Percentiles rank a stretch among this genome's conserved stretches.
Evolutionary conservation across 768 basidiomycete species (phyloP).

Genomic region (Dioszegia aurantiaca): DNA sequence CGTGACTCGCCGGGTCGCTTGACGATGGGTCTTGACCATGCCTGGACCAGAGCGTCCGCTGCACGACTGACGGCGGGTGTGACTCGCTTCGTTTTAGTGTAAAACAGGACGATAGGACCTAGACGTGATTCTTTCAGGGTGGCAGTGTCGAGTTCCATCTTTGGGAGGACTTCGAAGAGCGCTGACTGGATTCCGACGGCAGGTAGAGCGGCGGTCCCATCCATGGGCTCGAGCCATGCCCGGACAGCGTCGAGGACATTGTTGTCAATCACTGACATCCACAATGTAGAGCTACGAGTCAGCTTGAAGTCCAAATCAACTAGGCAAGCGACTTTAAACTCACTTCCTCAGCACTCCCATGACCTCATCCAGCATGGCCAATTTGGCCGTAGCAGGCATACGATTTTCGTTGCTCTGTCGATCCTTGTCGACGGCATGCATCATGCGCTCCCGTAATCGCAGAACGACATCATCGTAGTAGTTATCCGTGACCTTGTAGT

Average conservation of each 20-base stretch:
- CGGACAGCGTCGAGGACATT: slow-evolving; percentile 77
- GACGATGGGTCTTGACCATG: slow-evolving; percentile 50
- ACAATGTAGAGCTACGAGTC: slow-evolving; percentile 66
- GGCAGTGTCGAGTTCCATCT: slow-evolving; percentile 86
- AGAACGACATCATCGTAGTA: slow-evolving; percentile 89
- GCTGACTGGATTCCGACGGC: slow-evolving; percentile 93
- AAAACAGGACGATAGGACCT: slow-evolving; percentile 86
- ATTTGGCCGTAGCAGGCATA: slow-evolving; percentile 77
- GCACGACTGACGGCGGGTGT: slow-evolving; percentile 74
- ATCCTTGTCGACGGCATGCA: slow-evolving; percentile 79
- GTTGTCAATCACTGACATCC: slow-evolving; percentile 91
- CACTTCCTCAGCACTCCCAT: slow-evolving; percentile 92
- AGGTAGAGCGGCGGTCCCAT: slow-evolving; percentile 81
- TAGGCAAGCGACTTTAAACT: slow-evolving; percentile 37
- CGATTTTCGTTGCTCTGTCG: slow-evolving; percentile 73
- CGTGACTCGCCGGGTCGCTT: slow-evolving; percentile 28
- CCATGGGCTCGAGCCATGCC: slow-evolving; percentile 87
- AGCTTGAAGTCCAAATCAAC: not conserved
- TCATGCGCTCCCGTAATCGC: slow-evolving; percentile 83
- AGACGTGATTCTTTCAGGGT: slow-evolving; percentile 88
- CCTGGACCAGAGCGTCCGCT: slow-evolving; percentile 74
- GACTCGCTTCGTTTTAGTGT: slow-evolving; percentile 91
- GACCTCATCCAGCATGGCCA: slow-evolving; percentile 79
- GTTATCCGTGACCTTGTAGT: slow-evolving; percentile 60
- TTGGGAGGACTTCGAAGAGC: slow-evolving; percentile 75